Conservation (phyloP, 805 yeast species). For the Candida odintsovae region DNA sequence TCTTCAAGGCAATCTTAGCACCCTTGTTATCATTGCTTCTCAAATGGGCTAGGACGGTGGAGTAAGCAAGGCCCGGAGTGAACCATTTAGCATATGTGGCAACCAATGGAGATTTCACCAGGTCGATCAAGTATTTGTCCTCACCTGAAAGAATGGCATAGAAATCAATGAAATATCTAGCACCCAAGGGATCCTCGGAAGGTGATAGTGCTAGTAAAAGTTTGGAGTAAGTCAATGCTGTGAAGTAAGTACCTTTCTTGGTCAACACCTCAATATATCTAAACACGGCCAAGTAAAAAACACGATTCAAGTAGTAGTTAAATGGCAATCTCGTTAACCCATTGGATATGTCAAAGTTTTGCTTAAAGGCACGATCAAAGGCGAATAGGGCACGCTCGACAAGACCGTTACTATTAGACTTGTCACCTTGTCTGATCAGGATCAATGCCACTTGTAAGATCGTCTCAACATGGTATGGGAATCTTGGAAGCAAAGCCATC, state of each 20-base stretch:
- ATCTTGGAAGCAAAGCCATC: slow-evolving; percentile 44
- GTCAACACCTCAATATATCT: slow-evolving; percentile 65
- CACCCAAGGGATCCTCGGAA: slow-evolving; percentile 79
- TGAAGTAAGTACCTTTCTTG: slow-evolving; percentile 68
- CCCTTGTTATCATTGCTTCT: slow-evolving; percentile 31
- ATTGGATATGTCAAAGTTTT: slow-evolving; percentile 49
- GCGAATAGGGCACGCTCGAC: slow-evolving; percentile 74
- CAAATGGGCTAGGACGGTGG: slow-evolving; percentile 58
- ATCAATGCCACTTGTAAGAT: slow-evolving; percentile 75
- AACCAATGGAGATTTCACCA: slow-evolving; percentile 50
- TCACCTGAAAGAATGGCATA: slow-evolving; percentile 67
- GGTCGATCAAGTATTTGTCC: slow-evolving; percentile 51
- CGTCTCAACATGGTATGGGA: slow-evolving; percentile 74
- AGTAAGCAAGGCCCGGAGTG: slow-evolving; percentile 67
- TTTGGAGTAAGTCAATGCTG: slow-evolving; percentile 75
- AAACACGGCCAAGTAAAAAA: slow-evolving; percentile 67
- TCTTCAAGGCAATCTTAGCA: slow-evolving; percentile 43
- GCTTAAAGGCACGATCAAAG: slow-evolving; percentile 68
- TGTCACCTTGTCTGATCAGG: slow-evolving; percentile 69
- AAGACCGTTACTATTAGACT: slow-evolving; percentile 62
- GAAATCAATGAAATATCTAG: slow-evolving; percentile 74
- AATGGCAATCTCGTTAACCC: slow-evolving; percentile 65
- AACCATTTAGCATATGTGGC: slow-evolving; percentile 59
- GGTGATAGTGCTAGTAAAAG: slow-evolving; percentile 65
- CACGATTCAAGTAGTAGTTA: slow-evolving; percentile 69